Evolutionary conservation across 495 filamentous ascomycete genomes (phyloP), one percentile per base, ranked within the genome.

Genomic region (Podospora didyma): DNA sequence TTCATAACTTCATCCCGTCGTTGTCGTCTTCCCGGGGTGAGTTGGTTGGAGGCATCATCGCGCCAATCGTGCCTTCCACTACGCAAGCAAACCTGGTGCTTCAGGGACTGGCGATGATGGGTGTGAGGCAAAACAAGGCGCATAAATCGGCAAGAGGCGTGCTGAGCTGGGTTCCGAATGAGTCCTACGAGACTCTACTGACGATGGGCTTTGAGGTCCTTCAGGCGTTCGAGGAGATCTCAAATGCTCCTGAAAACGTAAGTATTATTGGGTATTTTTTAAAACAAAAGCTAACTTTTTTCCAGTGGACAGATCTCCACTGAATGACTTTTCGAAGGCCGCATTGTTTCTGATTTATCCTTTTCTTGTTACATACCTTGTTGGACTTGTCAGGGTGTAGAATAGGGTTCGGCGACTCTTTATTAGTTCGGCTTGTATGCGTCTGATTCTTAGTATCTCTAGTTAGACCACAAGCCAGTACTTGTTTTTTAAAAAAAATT

Each of bases 51-150:
- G 92, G 89, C 21, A 89, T 96, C 50, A 86, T 92, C 7, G 89
- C 88, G 9, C 90, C 89, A 0, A 81, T 94, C 4, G 87, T 93
- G 14, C 85, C 86, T 22, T 81, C 79, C 16, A 81, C 84, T 1
- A 82, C 84, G 10, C 87, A 91, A 62, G 85, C 86, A 12, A 85
- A 78, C 0, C 69, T 94, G 34, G 74, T 79, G 44, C 73, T 96
- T 62, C 90, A 96, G 72, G 90, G 89, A 0, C 72, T 96, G 57
- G 86, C 91, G 11, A 70, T 95, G 53, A 78, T 95, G 66, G 91
- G 88, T 2, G 86, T 95, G 63, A 82, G 86, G 58, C 89, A 94
- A 74, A 86, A 89, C 65, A 92, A 92, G 63, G 82, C 83, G 61
- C 81, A 89, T 57, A 87, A 86, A 55, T 82, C 86, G 46, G 79